Percentiles rank a stretch among this genome's conserved stretches.
Evolutionary conservation across 139 green algal genomes (phyloP).

Genomic region (Picocystis salinarum): DNA sequence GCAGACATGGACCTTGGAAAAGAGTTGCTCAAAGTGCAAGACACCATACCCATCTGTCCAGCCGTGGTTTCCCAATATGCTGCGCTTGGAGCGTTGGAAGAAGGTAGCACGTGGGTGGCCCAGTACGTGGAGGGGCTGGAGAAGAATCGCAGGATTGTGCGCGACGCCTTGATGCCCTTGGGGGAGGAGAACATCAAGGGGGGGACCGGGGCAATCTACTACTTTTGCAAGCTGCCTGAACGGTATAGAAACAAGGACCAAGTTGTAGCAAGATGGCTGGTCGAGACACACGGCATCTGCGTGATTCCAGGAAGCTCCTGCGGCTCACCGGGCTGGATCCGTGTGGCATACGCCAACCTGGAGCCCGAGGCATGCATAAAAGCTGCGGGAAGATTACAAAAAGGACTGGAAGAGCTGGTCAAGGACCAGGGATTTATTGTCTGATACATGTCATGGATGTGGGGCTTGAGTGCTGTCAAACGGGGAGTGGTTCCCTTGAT

Average conservation of each 20-base stretch:
- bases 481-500: too few species aligned
- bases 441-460: too few species aligned
- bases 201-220: slow-evolving; percentile 78
- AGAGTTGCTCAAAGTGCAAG: slow-evolving; percentile 66
- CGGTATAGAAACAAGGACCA: slow-evolving; percentile 44
- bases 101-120: slow-evolving; percentile 32
- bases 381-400: slow-evolving; percentile 44
- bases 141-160: slow-evolving; percentile 28
- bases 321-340: slow-evolving; percentile 45
- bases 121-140: slow-evolving; percentile 16
- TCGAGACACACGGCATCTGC: slow-evolving; percentile 60
- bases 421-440: not conserved
- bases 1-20: slow-evolving; percentile 2
- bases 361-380: slow-evolving; percentile 27
- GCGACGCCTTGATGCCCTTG: slow-evolving; percentile 45
- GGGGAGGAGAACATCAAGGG: slow-evolving; percentile 23
- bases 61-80: slow-evolving; percentile 46
- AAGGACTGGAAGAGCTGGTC: slow-evolving; percentile 48
- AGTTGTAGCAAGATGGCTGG: slow-evolving; percentile 60
- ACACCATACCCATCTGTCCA: slow-evolving; percentile 81
- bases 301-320: slow-evolving; percentile 68
- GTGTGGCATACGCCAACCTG: slow-evolving; percentile 63
- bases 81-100: slow-evolving; percentile 34
- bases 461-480: too few species aligned
- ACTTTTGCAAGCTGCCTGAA: slow-evolving; percentile 56